A percentile compares a stretch with the other conserved stretches of the same genome.
Conservation (phyloP, 2,329 filamentous ascomycete genomes). For the Fusarium vanettenii region DNA sequence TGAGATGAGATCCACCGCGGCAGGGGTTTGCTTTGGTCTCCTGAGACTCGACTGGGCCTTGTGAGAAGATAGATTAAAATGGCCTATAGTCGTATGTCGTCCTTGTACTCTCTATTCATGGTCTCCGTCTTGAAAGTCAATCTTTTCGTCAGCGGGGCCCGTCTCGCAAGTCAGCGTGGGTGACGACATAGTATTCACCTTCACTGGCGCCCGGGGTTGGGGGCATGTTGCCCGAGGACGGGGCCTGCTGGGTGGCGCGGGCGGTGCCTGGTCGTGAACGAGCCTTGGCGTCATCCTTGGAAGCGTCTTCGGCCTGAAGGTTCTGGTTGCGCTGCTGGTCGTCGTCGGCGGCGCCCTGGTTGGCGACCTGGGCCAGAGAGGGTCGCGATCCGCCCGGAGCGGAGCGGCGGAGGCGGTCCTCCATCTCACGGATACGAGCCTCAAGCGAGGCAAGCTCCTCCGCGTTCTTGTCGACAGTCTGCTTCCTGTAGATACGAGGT, state of each 20-base stretch:
- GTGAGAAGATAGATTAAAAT: conserved; percentile 30
- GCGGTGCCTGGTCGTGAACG: conserved; percentile 67
- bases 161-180: conserved; percentile 46
- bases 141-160: conserved; percentile 45
- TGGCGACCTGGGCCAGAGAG: conserved; percentile 30
- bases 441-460: conserved; percentile 89
- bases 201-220: conserved; percentile 71
- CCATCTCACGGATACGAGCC: conserved; percentile 84
- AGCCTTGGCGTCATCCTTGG: conserved; percentile 50
- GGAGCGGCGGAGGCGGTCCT: conserved; percentile 73
- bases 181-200: conserved; percentile 66
- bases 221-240: conserved; percentile 67
- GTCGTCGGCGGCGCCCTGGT: conserved; percentile 15
- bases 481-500: conserved; percentile 70
- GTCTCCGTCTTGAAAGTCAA: conserved; percentile 52
- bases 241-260: conserved; percentile 62
- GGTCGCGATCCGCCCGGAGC: conserved; percentile 33
- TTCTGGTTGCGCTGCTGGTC: conserved; percentile 28
- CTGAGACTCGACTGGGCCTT: not conserved
- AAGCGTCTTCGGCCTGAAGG: conserved; percentile 28
- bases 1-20: conserved; percentile 22
- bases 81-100: conserved; percentile 14
- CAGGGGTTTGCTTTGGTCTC: conserved; percentile 13
- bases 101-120: conserved; percentile 44
- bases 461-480: conserved; percentile 77